Evolutionary conservation across 2,329 filamentous ascomycete species (phyloP).

Genomic region (Seiridium unicorne): DNA sequence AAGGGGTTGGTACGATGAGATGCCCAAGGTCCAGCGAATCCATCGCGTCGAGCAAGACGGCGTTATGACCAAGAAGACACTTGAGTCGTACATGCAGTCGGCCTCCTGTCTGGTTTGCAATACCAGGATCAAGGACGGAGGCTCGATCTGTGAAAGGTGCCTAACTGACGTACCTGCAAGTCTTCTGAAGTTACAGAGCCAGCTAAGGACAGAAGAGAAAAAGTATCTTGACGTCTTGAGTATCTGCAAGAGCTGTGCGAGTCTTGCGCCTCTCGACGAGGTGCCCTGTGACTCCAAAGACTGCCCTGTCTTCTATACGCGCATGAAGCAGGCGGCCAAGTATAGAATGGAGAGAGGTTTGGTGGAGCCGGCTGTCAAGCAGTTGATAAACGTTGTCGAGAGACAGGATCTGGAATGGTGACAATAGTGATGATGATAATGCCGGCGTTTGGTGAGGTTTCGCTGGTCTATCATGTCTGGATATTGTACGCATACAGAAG

Average conservation of each 20-base stretch:
- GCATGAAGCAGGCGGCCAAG: constrained; percentile 60
- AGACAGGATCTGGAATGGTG: constrained; percentile 32
- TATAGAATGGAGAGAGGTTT: constrained; percentile 38
- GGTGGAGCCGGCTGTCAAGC: constrained; percentile 31
- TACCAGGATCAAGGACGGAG: constrained; percentile 43
- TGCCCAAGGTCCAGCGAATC: constrained; percentile 85
- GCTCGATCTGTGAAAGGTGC: constrained; percentile 58
- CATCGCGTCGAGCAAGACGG: constrained; percentile 51
- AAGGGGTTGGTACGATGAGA: constrained; percentile 88
- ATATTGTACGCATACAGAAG: no score
- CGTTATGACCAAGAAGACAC: constrained; percentile 59
- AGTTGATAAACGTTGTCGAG: constrained; percentile 27
- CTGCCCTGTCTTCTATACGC: constrained; percentile 87
- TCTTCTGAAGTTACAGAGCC: constrained; percentile 60
- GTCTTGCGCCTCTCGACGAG: constrained; percentile 68
- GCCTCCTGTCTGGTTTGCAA: constrained; percentile 78
- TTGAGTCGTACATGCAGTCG: constrained; percentile 91
- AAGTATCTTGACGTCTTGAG: constrained; percentile 62
- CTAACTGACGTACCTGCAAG: constrained; percentile 53
- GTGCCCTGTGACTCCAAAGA: constrained; percentile 88
- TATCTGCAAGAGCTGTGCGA: constrained; percentile 80
- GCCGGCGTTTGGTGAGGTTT: neutral
- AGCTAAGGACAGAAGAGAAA: constrained; percentile 62
- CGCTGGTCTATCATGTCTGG: neutral
- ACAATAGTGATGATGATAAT: neutral